Base-by-base conservation (phyloP, 768 basidiomycete genomes). In the Glaciozyma antarctica region DNA sequence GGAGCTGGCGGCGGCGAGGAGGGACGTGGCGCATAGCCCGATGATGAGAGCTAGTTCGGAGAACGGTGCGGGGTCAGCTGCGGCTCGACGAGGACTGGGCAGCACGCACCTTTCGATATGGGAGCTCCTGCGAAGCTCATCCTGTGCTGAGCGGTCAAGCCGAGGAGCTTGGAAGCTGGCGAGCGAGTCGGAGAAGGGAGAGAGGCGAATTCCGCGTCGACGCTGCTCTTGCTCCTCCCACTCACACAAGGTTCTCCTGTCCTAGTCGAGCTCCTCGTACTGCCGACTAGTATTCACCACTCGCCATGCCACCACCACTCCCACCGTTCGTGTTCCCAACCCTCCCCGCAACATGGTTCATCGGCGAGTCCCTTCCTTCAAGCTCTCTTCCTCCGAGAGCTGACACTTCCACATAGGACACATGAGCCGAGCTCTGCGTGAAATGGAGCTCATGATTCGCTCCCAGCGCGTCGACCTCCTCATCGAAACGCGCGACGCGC, bases 401-500 rank as follows among this genome's bases (percentile, higher is more conserved):
- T 28, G 5, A 28, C 45, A 26, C 28, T 13, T 13, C 6, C 7
- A 19, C 3, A 3, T 32, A 28, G 58, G 26, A 10, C 58, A 73
- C 61, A 74, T 72, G 73, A 57, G 61, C 17, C 55, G 64, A 21
- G 73, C 71, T 0, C 41, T 74, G 60, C 67, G 71, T 44, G 66
- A 69, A 44, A 74, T 74, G 60, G 67, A 71, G 30, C 56, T 72
- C 34, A 61, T 64, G 43, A 45, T 72, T 17, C 67, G 65, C 51
- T 56, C 60, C 17, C 83, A 85, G 41, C 85, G 85, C 66, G 90
- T 89, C 43, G 87, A 92, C 73, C 85, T 98, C 62, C 88, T 98
- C 58, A 86, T 99, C 67, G 94, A 99, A 79, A 85, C 93, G 34
- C 82, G 94, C 74, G 94, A 99, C 78, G 85, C 92, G 17, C 84